Base-by-base conservation (phyloP, 257 asterid species). In the Solanum chiquidenum region DNA sequence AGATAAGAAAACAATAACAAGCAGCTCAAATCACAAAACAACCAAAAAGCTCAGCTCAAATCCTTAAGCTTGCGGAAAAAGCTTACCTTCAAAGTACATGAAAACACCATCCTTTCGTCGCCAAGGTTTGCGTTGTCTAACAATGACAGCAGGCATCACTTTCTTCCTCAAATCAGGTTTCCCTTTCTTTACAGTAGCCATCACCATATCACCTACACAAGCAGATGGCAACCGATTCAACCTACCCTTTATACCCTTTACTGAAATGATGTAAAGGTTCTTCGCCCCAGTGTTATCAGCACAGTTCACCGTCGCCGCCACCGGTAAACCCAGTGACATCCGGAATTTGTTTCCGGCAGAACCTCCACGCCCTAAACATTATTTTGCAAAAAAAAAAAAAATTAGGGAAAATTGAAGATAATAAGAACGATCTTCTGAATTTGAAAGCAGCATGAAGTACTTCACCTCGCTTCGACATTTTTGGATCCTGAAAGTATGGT, bases 131-230 rank as follows among this genome's bases (percentile, higher is more conserved):
- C 95, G 86, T 83, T 92, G 94, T 76, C 96, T 90, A 12, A 94
- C 95, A 74, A 92, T 93, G 62, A 94, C 96, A 66, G 95, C 96
- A 1, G 95, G 96, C 95, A 91, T 93, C n/a, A 93, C 96, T 92
- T 92, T 92, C 89, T 94, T 93, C 87, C 95, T 87, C 88, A 93
- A 84, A 33, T 93, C 98, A 87, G 96, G 96, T 88, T 93, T 94
- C 37, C 98, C 94, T 86, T 93, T 94, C 86, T 94, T 93, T 68
- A 93, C 98, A 33, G 97, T 93, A 62, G 94, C 94, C 96, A 93
- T 94, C 35, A 93, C 97, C 97, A 93, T 94, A 87, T 94, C 95
- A 13, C 93, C 95, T 2, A 93, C 97, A 75, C 97, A 93, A 72
- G 95, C 96, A 14, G 98, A 93, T 29, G 95, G 95, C 62, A 93